These are phyloP conservation scores for Neophaeococcomyces mojaviensis DNA, from an alignment of 2,329 filamentous ascomycete genomes.

Conservation along the genomic window DNA sequence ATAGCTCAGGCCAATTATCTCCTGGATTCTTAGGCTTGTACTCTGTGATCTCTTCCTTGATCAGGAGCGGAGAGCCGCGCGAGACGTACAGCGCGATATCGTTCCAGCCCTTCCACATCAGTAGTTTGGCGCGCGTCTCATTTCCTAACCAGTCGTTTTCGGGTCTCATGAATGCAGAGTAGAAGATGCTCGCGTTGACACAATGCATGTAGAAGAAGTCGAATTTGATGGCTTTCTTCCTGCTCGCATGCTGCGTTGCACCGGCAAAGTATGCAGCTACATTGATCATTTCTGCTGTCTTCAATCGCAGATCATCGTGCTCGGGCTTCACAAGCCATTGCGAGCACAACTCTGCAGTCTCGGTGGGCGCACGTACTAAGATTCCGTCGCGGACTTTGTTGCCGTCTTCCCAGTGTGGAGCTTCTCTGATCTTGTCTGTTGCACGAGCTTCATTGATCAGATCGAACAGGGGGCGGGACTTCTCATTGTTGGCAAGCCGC, in stretches of 20 bases:
- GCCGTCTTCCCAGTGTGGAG: slow-evolving; percentile 46
- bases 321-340: slow-evolving; percentile 47
- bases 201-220: slow-evolving; percentile 82
- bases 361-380: slow-evolving; percentile 52
- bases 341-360: slow-evolving; percentile 55
- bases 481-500: slow-evolving; percentile 17
- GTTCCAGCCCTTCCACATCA: slow-evolving; percentile 74
- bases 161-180: slow-evolving; percentile 45
- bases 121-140: slow-evolving; percentile 57
- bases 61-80: slow-evolving; percentile 54
- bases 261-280: slow-evolving; percentile 50
- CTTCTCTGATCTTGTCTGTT: slow-evolving; percentile 49
- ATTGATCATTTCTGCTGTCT: slow-evolving; percentile 64
- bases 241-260: slow-evolving; percentile 52
- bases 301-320: slow-evolving; percentile 47
- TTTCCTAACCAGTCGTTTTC: slow-evolving; percentile 51
- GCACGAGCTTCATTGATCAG: slow-evolving; percentile 54
- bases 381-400: slow-evolving; percentile 66
- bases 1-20: slow-evolving; percentile 37
- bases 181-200: slow-evolving; percentile 70
- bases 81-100: slow-evolving; percentile 70
- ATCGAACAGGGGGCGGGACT: slow-evolving; percentile 41
- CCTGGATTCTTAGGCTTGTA: slow-evolving; percentile 49
- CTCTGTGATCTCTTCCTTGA: slow-evolving; percentile 49
- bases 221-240: slow-evolving; percentile 58